Evolutionary conservation across 305 asterid species (phyloP), one percentile per base, ranked within the genome.

Genomic region (Fraxinus velutina): DNA sequence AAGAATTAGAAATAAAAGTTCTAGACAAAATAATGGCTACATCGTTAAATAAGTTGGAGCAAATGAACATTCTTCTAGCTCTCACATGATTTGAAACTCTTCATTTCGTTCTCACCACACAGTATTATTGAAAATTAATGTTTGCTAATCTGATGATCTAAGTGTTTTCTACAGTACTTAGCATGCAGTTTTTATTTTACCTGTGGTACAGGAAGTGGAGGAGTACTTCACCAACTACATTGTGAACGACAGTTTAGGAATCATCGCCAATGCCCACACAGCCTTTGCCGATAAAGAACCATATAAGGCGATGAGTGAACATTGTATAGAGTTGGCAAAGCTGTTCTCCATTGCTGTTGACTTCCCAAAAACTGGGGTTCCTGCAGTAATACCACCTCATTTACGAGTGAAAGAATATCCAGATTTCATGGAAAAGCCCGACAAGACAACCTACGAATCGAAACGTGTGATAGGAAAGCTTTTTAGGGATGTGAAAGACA

Each of bases 351-450:
- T 94, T 2, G 99, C 98, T 7, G 98, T 96, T 10, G 98, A 96
- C 83, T 96, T 96, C 19, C 97, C 97, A 1, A 96, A 94, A 80
- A 96, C 99, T 0, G 98, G 98, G 5, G 82, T 96, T 81, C 97
- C 98, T 0, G 99, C 98, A 2, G 93, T 85, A 83, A 96, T 96
- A 81, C 97, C 98, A 19, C 34, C 93, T 34, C 7, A 89, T 29
- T 81, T 94, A 13, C 98, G 97, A 1, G 95, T 89, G 74, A 93
- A 89, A 84, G 92, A 89, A 42, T 96, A 92, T 75, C 99, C 99
- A 0, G 99, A 94, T 84, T 96, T 94, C 89, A 94, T 96, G 99
- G 99, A 94, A 30, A 96, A 96, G 86, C 88, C 90, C 2, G 98
- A 94, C 86, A 93, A 92, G 88, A 1, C 85, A 1, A 87, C 84